Evolutionary conservation across 176 grass and related monocot species (phyloP).

Genomic region (Dactylis glomerata): DNA sequence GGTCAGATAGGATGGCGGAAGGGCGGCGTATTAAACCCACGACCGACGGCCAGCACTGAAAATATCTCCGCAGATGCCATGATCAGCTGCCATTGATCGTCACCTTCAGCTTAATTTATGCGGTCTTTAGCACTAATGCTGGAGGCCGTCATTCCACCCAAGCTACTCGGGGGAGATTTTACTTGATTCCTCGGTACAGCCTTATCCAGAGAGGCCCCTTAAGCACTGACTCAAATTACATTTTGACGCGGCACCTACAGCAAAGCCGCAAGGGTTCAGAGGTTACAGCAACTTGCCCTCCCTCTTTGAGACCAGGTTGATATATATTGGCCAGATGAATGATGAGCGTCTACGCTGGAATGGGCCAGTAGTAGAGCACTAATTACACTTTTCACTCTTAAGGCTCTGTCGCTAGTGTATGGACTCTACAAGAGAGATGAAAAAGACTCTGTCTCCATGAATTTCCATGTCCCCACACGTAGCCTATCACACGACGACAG

Average conservation of each 20-base stretch:
- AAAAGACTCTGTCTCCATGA: not conserved
- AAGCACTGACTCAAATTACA: constrained; percentile 11
- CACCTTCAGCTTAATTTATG: not conserved
- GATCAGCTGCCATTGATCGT: not conserved
- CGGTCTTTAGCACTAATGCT: not conserved
- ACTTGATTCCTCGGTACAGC: not conserved
- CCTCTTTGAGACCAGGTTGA: not conserved
- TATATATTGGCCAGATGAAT: constrained; percentile 17
- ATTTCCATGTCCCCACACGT: not conserved
- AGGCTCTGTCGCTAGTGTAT: not conserved
- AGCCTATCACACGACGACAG: not conserved
- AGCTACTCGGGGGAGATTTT: not conserved
- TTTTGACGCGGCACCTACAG: constrained; percentile 5
- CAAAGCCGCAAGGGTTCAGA: not conserved
- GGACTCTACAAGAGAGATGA: not conserved
- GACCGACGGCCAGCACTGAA: not conserved
- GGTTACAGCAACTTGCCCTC: constrained; percentile 15
- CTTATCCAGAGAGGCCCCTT: constrained; percentile 18
- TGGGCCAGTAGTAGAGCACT: not conserved
- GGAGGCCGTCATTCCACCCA: not conserved
- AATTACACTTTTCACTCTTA: not conserved
- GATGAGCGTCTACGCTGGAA: not conserved
- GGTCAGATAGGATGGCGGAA: too few relatives aligned
- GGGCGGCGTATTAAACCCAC: not conserved
- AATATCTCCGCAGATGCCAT: not conserved